Evolutionary conservation across 2,329 filamentous ascomycete genomes (phyloP).

Genomic region (Aspergillus pseudonomiae): DNA sequence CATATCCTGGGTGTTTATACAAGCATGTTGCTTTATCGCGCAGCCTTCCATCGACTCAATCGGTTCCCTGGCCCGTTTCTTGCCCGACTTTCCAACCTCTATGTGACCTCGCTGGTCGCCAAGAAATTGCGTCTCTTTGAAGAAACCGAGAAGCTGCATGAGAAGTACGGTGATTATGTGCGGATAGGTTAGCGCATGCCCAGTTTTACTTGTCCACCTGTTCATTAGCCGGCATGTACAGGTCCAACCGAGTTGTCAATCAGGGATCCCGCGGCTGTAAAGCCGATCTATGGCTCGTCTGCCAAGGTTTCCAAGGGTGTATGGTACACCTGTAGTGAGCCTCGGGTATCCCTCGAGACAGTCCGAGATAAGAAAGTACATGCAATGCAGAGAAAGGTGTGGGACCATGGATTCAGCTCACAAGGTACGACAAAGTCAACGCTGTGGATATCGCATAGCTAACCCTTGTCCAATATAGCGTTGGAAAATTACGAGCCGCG

Average conservation of each 20-base stretch:
- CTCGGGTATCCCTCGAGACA: slow-evolving; percentile 25
- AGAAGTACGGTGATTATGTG: slow-evolving; percentile 33
- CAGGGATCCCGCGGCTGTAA: slow-evolving; percentile 1
- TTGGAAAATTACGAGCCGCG: slow-evolving; percentile 8
- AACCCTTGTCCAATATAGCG: not conserved
- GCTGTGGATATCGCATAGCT: too few species aligned
- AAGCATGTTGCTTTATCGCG: slow-evolving; percentile 32
- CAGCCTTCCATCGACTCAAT: slow-evolving; percentile 29
- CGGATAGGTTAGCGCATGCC: slow-evolving; percentile 23
- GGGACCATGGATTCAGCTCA: slow-evolving; percentile 35
- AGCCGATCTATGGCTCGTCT: slow-evolving; percentile 6
- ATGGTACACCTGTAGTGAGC: slow-evolving; percentile 28
- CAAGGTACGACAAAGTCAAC: slow-evolving; percentile 22
- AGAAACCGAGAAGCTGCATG: slow-evolving; percentile 23
- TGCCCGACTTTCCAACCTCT: slow-evolving; percentile 26
- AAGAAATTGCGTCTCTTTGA: slow-evolving; percentile 19
- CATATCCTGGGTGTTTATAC: not conserved
- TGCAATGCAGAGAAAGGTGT: slow-evolving; percentile 24
- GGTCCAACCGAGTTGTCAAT: slow-evolving; percentile 16
- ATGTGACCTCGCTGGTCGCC: slow-evolving; percentile 15
- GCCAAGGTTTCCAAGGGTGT: slow-evolving; percentile 22
- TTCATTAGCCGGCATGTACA: not conserved
- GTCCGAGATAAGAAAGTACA: slow-evolving; percentile 26
- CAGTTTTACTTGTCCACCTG: not conserved
- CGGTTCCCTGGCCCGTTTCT: slow-evolving; percentile 30